Base-by-base conservation (phyloP, 352 stramenopile species). In the Globisporangium recalcitrans region DNA sequence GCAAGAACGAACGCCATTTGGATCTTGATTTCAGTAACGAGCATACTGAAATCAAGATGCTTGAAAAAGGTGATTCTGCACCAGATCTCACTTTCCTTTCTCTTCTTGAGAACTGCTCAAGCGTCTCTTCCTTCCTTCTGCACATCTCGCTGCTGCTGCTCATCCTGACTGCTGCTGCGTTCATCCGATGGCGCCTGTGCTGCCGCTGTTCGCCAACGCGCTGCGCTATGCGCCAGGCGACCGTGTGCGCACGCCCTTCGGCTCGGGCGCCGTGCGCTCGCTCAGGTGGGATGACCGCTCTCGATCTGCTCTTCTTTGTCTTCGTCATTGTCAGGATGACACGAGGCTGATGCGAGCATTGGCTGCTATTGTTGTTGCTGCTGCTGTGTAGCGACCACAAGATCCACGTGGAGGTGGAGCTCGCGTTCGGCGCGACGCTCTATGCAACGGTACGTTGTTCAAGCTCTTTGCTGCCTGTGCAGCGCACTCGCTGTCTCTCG, bases 141-240 rank as follows among this genome's bases (percentile, higher is more conserved):
- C 0, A 6, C 2, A 8, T 46, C 38, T 46, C 36, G 19, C 36
- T 44, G 14, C 6, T 8, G 5, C 16, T 31, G 27, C n/a, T 22
- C 10, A n/a, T n/a, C n/a, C n/a, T n/a, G n/a, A n/a, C 38, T 46
- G 38, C 34, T 19, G 34, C 38, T 22, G 38, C 38, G 6, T 2
- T 21, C 6, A 4, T 46, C 38, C 14, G 11, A 66, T 66, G 52
- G 40, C 52, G 32, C 46, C 85, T 53, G 72, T 85, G 62, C 82
- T 82, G 70, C 76, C 74, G 74, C 74, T 93, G 52, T 84, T 93
- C 56, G 79, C 85, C 52, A 74, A 85, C 62, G 71, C 74, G 53
- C 63, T 93, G 55, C 85, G 85, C 56, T 93, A 89, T 59, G 62
- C 69, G 27, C 62, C 58, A 10, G 85, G 85, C 32, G 85, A 93